phyloP scores from a whole-genome alignment of 139 green algal species.

The Volvox reticuliferus region DNA sequence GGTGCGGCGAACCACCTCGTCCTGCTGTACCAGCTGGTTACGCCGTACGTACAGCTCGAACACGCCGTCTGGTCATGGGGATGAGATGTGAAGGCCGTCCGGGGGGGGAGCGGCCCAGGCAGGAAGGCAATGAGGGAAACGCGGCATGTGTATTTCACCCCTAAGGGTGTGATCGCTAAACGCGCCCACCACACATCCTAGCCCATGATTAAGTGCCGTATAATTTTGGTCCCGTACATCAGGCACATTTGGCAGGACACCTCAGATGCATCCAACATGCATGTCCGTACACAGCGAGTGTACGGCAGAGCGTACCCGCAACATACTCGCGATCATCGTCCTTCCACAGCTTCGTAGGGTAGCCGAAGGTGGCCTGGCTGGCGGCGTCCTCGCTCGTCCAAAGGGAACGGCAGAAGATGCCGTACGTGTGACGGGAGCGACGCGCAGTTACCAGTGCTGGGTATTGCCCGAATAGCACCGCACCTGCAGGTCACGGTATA shows the following conservation, averaged over 20 bases:
- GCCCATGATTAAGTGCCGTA: too few relatives aligned
- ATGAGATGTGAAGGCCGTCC: too few relatives aligned
- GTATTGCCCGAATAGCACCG: not conserved
- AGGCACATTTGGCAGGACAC: too few relatives aligned
- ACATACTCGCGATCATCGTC: not conserved
- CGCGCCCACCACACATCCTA: too few relatives aligned
- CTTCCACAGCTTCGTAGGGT: not conserved
- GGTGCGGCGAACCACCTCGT: slow-evolving; percentile 4
- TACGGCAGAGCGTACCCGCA: not conserved
- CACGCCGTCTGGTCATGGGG: slow-evolving; percentile 2
- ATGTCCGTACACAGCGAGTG: not conserved
- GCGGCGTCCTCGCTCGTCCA: slow-evolving; percentile 16
- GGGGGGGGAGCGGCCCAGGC: too few relatives aligned
- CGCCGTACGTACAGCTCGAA: slow-evolving; percentile 15
- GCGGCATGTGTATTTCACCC: too few relatives aligned
- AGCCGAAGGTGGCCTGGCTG: not conserved
- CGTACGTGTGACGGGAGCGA: slow-evolving; percentile 30
- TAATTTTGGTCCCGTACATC: too few relatives aligned
- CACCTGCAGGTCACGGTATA: not conserved
- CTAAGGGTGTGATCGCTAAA: too few relatives aligned
- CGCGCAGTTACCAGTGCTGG: not conserved
- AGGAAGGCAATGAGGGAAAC: too few relatives aligned
- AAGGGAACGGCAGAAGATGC: not conserved
- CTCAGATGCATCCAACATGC: not conserved
- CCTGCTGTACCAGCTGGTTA: not conserved